phyloP scores from a whole-genome alignment of 1,284 basidiomycete species.

The Cryptococcus sp. region DNA sequence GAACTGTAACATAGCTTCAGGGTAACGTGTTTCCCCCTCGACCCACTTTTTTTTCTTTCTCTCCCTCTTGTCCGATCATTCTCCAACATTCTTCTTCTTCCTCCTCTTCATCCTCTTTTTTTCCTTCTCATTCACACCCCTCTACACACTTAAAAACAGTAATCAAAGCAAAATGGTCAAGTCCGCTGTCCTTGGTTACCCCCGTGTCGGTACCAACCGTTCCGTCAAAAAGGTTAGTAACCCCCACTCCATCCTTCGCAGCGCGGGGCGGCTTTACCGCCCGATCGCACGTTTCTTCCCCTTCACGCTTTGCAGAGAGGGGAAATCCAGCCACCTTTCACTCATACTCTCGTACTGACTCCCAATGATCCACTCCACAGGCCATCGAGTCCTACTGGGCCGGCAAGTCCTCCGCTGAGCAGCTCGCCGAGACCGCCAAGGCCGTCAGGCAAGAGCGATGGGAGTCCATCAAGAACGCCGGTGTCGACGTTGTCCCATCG shows the following conservation, averaged over 20 bases:
- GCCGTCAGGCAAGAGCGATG: conserved; percentile 89
- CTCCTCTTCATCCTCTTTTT: conserved; percentile 20
- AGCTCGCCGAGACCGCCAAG: conserved; percentile 85
- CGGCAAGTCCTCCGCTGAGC: conserved; percentile 84
- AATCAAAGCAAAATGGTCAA: conserved; percentile 48
- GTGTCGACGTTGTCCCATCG: conserved; percentile 93
- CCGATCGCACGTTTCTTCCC: background rate
- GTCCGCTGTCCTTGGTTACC: conserved; percentile 94
- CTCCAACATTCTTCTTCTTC: conserved; percentile 7
- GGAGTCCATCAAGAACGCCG: conserved; percentile 81
- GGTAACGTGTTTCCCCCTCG: background rate
- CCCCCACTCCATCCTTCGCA: background rate
- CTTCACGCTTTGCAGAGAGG: background rate
- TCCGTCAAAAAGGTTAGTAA: conserved; percentile 82
- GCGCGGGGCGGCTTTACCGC: no score
- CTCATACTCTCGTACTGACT: conserved; percentile 1
- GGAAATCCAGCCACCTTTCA: conserved; percentile 4
- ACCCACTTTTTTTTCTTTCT: background rate
- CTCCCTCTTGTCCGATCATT: background rate
- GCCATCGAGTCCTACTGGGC: conserved; percentile 98
- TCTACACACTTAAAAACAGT: conserved; percentile 12
- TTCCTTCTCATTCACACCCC: conserved; percentile 10
- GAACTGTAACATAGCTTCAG: background rate
- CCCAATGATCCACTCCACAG: conserved; percentile 29
- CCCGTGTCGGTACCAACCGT: conserved; percentile 92